A percentile compares a stretch with the other conserved stretches of the same genome.
Evolutionary conservation across 2,329 filamentous ascomycete genomes (phyloP).

Genomic region (Cercospora sojina): DNA sequence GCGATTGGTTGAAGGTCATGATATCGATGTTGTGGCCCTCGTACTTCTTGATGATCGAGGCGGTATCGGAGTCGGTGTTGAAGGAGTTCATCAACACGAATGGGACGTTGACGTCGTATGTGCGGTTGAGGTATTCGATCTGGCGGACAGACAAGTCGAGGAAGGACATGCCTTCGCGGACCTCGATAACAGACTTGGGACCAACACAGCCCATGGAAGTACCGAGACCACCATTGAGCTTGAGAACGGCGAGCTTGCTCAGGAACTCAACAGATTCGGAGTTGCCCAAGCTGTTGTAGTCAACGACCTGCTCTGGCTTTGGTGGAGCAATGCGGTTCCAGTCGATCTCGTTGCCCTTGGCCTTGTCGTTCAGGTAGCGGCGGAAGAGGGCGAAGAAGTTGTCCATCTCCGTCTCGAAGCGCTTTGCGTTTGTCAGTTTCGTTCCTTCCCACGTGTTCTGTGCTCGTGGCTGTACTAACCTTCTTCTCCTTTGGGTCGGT

Average conservation of each 20-base stretch:
- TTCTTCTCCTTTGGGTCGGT: conserved; percentile 74
- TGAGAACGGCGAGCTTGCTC: conserved; percentile 95
- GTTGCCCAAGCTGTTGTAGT: conserved; percentile 88
- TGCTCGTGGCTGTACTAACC: conserved; percentile 52
- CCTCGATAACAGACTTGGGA: conserved; percentile 98
- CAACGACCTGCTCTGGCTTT: conserved; percentile 87
- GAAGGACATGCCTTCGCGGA: conserved; percentile 99
- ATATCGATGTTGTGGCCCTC: conserved; percentile 99
- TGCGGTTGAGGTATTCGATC: conserved; percentile 98
- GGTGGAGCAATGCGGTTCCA: conserved; percentile 97
- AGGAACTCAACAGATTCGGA: conserved; percentile 90
- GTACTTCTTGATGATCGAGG: conserved; percentile 99
- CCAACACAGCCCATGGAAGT: conserved; percentile 99
- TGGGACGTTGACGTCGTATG: conserved; percentile 93
- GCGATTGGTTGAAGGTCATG: conserved; percentile 98
- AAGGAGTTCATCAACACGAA: conserved; percentile 99
- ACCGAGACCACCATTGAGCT: conserved; percentile 98
- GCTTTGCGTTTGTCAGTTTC: conserved; percentile 43
- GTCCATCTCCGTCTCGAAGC: conserved; percentile 99
- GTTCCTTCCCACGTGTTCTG: background rate
- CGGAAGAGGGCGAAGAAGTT: conserved; percentile 99
- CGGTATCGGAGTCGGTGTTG: conserved; percentile 98
- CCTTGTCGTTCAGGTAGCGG: conserved; percentile 97
- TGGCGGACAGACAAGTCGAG: conserved; percentile 96
- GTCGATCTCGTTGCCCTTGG: conserved; percentile 92